Base-by-base conservation (phyloP, 148 eudicot genomes). In the Agrostemma githago region DNA sequence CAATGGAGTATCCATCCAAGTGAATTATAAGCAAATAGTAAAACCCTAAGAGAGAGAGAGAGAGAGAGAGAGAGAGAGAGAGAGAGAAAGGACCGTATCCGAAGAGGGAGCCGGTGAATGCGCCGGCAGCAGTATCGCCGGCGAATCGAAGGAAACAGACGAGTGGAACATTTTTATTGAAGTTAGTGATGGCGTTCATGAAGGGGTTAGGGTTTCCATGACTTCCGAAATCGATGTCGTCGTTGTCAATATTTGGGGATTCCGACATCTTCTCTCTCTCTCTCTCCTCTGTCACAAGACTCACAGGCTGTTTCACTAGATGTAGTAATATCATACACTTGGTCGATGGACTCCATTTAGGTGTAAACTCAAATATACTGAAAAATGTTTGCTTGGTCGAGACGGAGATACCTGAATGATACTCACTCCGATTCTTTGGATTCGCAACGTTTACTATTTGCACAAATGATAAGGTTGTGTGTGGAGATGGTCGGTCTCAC, bases 41-140 rank as follows among this genome's bases (percentile, higher is more conserved):
- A 66, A 68, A 60, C 11, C 0, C 60, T 43, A 9, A 70, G 71
- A 7, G 41, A 19, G 38, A 61, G 9, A 3, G 9, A 42, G 69
- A 66, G 44, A 66, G 62, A 74, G 66, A 68, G 51, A 46, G 46
- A 42, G 69, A 66, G 44, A 66, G 62, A 74, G 66, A 68, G 51
- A 46, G 46, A 51, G 65, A 72, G 40, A 76, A 46, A 65, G 10
- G 6, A 93, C 98, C 98, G 66, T 82, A 89, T 68, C 98, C 98
- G 66, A 93, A 89, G 73, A 93, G 41, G 75, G 98, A 89, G 62
- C 98, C 98, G 87, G 88, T 85, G 41, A 86, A 76, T 71, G 96
- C 98, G 54, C 98, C 96, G 40, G 81, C 86, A n/a, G 85, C 84
- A 6, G 96, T 76, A 73, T 93, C 96, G 5, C 87, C 85, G 73